These are phyloP conservation scores for Cyberlindnera maritima DNA, from an alignment of 805 yeast species.

Conservation along the genomic window DNA sequence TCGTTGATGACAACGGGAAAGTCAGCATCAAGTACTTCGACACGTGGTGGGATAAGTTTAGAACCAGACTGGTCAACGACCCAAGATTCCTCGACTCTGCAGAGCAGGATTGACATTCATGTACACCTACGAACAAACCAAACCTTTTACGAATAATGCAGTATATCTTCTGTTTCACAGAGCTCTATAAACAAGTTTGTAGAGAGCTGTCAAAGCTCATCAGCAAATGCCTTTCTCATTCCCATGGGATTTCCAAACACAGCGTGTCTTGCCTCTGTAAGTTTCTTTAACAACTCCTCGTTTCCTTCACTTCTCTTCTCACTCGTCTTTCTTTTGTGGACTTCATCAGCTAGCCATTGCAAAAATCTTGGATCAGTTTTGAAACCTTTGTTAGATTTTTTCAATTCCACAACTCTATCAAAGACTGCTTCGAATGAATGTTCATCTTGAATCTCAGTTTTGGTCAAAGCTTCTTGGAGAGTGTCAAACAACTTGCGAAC, in stretches of 20 bases:
- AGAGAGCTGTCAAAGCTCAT: slow-evolving; percentile 41
- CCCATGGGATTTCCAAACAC: slow-evolving; percentile 81
- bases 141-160: not conserved
- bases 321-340: slow-evolving; percentile 7
- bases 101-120: slow-evolving; percentile 7
- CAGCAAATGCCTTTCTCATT: slow-evolving; percentile 55
- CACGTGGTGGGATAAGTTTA: slow-evolving; percentile 94
- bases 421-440: slow-evolving; percentile 42
- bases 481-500: slow-evolving; percentile 14
- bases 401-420: slow-evolving; percentile 35
- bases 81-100: slow-evolving; percentile 70
- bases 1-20: slow-evolving; percentile 72
- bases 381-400: slow-evolving; percentile 29
- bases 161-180: too few relatives aligned
- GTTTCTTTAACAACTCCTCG: slow-evolving; percentile 38
- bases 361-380: slow-evolving; percentile 41
- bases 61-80: slow-evolving; percentile 67
- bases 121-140: not conserved
- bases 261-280: slow-evolving; percentile 52
- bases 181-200: too few relatives aligned
- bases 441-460: slow-evolving; percentile 33
- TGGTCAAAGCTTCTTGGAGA: slow-evolving; percentile 25
- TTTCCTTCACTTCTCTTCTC: slow-evolving; percentile 28
- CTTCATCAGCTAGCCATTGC: slow-evolving; percentile 59
- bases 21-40: slow-evolving; percentile 88